Evolutionary conservation across 73 alveolate species (phyloP), one percentile per base, ranked within the genome.

Genomic region (Tetrahymena borealis): DNA sequence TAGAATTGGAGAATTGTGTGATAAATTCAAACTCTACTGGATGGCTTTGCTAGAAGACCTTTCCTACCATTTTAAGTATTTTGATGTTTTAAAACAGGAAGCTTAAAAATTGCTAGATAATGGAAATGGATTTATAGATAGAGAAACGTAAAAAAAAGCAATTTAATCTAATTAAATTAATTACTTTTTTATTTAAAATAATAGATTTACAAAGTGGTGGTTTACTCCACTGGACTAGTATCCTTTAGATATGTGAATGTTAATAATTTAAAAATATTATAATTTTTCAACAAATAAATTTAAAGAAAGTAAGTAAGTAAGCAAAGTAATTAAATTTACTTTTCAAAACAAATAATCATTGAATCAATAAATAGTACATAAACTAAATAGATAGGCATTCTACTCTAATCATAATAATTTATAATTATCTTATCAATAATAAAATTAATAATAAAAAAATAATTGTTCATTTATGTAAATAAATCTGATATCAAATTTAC

Each of bases 41-140:
- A 93, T 98, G 91, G 97, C 97, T 91, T 95, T 97, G 93, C 96
- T 98, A 90, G 99, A 98, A 91, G 99, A 98, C 91, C 97, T 98
- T 95, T 94, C 98, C 36, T 97, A 91, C 96, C 98, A 97, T 78
- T 97, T 98, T 79, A 98, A 98, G 94, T 97, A 94, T 95, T 94
- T 96, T 94, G 99, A 98, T 93, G 98, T 97, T 11, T 90, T 98
- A 79, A 97, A 97, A 78, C 97, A 97, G 32, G 94, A 97, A 60
- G 85, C 85, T 6, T 20, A 60, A 60, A n/a, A 13, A 24, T 0
- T 18, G 10, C 28, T 60, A 60, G 85, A 60, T 60, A 60, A 60
- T 15, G 85, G 85, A 13, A 60, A 60, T 18, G 85, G 85, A 18
- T 60, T 60, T 60, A 60, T 60, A 13, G 85, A 60, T 15, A 60